Evolutionary conservation across 2,329 filamentous ascomycete species (phyloP), one percentile per base, ranked within the genome.

Genomic region (Metarhizium sp.): DNA sequence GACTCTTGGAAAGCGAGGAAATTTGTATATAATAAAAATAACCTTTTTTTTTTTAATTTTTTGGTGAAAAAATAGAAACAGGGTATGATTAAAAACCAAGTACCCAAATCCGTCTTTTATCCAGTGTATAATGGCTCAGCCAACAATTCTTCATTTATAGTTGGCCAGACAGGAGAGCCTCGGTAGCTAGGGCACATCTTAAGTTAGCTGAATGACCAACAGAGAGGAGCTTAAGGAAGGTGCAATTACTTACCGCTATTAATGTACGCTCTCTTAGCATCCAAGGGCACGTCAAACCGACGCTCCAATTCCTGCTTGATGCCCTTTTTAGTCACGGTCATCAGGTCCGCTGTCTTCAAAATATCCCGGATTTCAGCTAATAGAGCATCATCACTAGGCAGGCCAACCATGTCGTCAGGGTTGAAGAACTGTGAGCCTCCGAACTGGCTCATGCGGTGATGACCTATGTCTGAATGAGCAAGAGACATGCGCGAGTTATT

Each of bases 321-420:
- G 64, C 88, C 90, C 83, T 99, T 99, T 84, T 99, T 99, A 61
- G 94, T 99, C 47, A 99, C 90, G 4, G 84, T 92, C 94, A 99
- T 99, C 67, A 99, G 75, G 73, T 99, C 94, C 2, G 91, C 92
- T 13, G 88, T 95, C 63, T 86, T 82, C 59, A 99, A 76, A 60
- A 99, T 96, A 66, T 96, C 91, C 52, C 94, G 83, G 64, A 99
- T 99, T 78, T 99, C 94, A 0, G 90, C 86, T 59, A 99, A 76
- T 51, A 99, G 78, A 11, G 90, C 87, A 66, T 99, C 94, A 63
- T 99, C 94, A 59, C 80, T 88, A 0, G 94, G 94, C 66, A 96
- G 73, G 55, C 86, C 84, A 7, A 81, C 78, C 63, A 95, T 78
- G 64, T 92, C 87, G 53, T 83, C 80, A n/a, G 79, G 75, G 10